Evolutionary conservation across 2,329 filamentous ascomycete genomes (phyloP).

Genomic region (Chaetomium globosum): DNA sequence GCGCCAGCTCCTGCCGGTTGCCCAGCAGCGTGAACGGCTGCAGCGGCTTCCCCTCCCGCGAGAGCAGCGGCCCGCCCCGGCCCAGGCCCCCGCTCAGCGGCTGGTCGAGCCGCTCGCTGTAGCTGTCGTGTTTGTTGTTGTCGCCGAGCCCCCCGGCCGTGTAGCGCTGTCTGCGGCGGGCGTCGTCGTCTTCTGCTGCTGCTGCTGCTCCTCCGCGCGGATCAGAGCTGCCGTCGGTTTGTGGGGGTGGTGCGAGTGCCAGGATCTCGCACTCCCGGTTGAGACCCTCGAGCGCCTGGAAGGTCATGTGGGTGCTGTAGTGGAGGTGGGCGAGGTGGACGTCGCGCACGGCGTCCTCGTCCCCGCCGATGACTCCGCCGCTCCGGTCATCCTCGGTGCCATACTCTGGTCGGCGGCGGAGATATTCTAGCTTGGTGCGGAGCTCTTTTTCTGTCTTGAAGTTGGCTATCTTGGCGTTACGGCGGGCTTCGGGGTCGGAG

Average conservation of each 20-base stretch:
- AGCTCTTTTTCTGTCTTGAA: conserved; percentile 85
- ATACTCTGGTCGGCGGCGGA: conserved; percentile 51
- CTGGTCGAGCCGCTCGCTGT: conserved; percentile 74
- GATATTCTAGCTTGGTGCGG: conserved; percentile 73
- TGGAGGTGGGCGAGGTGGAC: conserved; percentile 75
- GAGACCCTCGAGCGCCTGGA: conserved; percentile 84
- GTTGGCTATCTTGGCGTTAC: conserved; percentile 82
- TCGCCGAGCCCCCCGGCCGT: conserved; percentile 28
- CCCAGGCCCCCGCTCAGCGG: conserved; percentile 56
- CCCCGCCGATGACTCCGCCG: conserved; percentile 67
- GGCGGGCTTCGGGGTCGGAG: conserved; percentile 63
- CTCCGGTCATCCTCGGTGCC: conserved; percentile 56
- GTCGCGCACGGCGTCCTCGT: conserved; percentile 81
- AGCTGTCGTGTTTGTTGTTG: conserved; percentile 42
- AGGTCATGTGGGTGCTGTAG: conserved; percentile 75
- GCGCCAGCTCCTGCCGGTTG: conserved; percentile 71
- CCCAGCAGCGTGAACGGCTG: conserved; percentile 87
- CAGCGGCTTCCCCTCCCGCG: conserved; percentile 77
- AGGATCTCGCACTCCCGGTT: conserved; percentile 84
- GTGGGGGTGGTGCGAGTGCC: conserved; percentile 64
- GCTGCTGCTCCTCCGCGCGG: neutral
- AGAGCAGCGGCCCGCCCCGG: conserved; percentile 71
- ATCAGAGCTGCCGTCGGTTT: conserved; percentile 32
- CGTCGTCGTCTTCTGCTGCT: conserved; percentile 46
- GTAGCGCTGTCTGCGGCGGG: conserved; percentile 43